Base-by-base conservation (phyloP, 2,329 filamentous ascomycete species). In the Calonectria naviculata region DNA sequence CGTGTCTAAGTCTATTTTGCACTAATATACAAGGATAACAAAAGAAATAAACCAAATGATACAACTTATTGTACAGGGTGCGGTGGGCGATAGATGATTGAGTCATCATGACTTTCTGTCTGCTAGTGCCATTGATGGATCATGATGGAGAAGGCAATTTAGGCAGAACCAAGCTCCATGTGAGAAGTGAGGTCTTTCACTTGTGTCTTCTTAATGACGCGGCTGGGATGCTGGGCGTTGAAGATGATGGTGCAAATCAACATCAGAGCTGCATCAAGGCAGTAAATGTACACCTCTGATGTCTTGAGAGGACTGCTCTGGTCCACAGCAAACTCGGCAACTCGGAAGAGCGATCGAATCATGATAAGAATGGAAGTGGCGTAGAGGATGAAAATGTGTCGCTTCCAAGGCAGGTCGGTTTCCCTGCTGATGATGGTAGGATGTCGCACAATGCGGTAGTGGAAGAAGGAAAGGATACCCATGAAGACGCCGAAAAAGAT, bases 401-500 rank as follows among this genome's bases (percentile, higher is more conserved):
- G 75, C 64, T 76, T 68, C 84, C 84, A 86, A 7, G 60, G 46
- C 41, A 47, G 17, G 4, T n/a, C 36, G 2, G 49, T 44, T 31
- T 34, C 24, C 1, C 19, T 31, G 29, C 29, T 2, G 76, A 68
- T 13, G 80, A 12, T 36, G 5, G 5, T n/a, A 12, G 76, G 74
- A 3, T 73, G 17, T 54, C 28, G 47, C 1, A 8, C 24, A n/a
- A 66, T 56, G 47, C 72, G 19, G 67, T 46, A 67, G 70, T 90
- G 84, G 77, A 89, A 89, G 0, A 86, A 71, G 1, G 82, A 70
- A 0, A 86, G 83, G 0, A 84, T 82, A 1, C 84, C 58, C n/a
- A 88, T 78, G 74, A 91, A 91, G 31, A 89, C 79, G 10, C 81
- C 82, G 68, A 91, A 90, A 56, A 88, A 84, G 28, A 88, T 34